Base-by-base conservation (phyloP, 768 basidiomycete species). In the Sarcomyxa edulis region DNA sequence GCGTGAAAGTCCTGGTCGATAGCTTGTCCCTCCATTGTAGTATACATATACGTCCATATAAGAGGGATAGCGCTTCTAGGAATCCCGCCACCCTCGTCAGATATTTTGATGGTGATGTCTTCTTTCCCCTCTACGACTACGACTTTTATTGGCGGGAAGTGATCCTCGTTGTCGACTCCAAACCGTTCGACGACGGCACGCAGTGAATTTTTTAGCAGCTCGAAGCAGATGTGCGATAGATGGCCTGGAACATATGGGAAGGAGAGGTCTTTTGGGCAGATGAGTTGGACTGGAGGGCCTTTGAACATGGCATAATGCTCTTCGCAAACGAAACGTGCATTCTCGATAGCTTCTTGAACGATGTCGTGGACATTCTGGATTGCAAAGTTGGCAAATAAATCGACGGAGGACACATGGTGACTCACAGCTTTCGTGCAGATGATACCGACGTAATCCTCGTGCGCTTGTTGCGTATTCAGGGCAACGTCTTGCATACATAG, bases 1-100 rank as follows among this genome's bases (percentile, higher is more conserved):
- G 78, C 82, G 46, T 83, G 76, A 49, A 92, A 87, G 46, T 89
- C 78, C 59, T 82, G 78, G 47, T 82, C 84, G 32, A 88, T 74
- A 11, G 71, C 74, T 59, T 82, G 75, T 9, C 74, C 70, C 56
- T 76, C 72, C 87, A 88, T 86, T 9, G 84, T 91, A 35, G 89
- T 91, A 50, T 91, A 91, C 90, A 96, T 95, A 59, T 93, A 98
- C 42, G 95, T 99, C 96, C 96, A 99, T 37, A 99, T 95, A 32
- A 94, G 72, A 6, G 93, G 91, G 11, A 98, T 84, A 0, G 90
- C 89, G 44, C 84, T 62, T 67, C 91, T 61, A 18, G 91, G 78
- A 40, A 98, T 98, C 0, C 95, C 93, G 0, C 95, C 95, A 3
- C 95, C 95, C 58, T 99, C 95, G 54, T 99, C 95, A 1, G 81